phyloP scores from a whole-genome alignment of 2,329 filamentous ascomycete genomes.

The Trichoderma citrinoviride region DNA sequence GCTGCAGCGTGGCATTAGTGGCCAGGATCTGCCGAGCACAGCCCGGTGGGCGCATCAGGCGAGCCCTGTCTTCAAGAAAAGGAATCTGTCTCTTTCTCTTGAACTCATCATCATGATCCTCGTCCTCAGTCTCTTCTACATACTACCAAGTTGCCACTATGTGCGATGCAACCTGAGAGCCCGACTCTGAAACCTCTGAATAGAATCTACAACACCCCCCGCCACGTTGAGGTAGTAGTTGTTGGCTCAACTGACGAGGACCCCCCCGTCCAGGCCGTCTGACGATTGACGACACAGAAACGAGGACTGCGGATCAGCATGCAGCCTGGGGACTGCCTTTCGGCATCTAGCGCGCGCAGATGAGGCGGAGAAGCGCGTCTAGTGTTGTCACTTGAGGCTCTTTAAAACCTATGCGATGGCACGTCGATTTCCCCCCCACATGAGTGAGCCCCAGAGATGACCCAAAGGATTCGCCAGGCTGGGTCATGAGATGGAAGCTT shows the following conservation, averaged over 20 bases:
- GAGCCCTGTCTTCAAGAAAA: neutral
- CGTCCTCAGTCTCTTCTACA: no score
- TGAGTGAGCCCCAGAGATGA: neutral
- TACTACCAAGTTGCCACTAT: neutral
- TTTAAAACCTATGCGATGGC: neutral
- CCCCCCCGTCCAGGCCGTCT: neutral
- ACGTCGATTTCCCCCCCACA: neutral
- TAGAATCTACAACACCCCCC: neutral
- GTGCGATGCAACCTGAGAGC: neutral
- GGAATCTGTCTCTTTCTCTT: neutral
- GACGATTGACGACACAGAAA: neutral
- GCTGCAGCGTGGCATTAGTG: neutral
- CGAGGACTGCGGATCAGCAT: neutral
- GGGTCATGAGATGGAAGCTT: neutral
- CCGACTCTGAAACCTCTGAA: neutral
- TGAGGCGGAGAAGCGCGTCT: conserved; percentile 11
- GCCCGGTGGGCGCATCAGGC: neutral
- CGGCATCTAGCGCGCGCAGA: neutral
- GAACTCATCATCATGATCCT: no score
- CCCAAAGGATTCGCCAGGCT: neutral
- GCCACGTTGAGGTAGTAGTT: neutral
- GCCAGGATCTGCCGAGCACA: neutral
- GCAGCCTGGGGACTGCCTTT: neutral
- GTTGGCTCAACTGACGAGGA: neutral
- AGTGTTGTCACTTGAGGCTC: conserved; percentile 10